These are phyloP conservation scores for Mycena filopes DNA, from an alignment of 768 basidiomycete species.

Conservation along the genomic window DNA sequence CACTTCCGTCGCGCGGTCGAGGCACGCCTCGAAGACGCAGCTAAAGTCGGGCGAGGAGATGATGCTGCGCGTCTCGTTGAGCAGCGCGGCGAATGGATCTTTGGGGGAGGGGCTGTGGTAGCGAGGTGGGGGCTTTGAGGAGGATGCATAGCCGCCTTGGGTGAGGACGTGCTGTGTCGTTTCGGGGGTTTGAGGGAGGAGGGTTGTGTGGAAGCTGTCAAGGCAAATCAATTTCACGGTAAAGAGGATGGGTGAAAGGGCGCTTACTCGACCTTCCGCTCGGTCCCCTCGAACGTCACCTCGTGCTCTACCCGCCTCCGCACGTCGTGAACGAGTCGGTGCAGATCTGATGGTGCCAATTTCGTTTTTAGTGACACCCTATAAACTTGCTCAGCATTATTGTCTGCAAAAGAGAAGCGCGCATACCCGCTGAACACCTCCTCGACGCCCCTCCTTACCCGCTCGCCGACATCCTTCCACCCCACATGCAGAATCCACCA, in stretches of 20 bases:
- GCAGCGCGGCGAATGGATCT: constrained; percentile 67
- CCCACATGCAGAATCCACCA: constrained; percentile 96
- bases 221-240: neutral
- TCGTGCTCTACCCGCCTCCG: constrained; percentile 82
- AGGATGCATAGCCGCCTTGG: constrained; percentile 63
- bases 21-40: constrained; percentile 73
- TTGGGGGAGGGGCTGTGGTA: constrained; percentile 43
- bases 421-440: constrained; percentile 84
- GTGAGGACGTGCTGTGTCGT: constrained; percentile 75
- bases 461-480: constrained; percentile 84
- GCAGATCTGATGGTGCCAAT: constrained; percentile 75
- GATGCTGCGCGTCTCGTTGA: constrained; percentile 74
- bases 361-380: constrained; percentile 89
- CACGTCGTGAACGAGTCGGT: constrained; percentile 75
- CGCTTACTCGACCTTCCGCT: constrained; percentile 65
- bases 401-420: constrained; percentile 39
- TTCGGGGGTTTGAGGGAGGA: constrained; percentile 80
- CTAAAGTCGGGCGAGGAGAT: constrained; percentile 77
- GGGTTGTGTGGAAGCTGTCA: constrained; percentile 73
- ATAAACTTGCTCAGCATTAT: constrained; percentile 7
- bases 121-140: constrained; percentile 33
- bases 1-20: constrained; percentile 75
- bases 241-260: constrained; percentile 16
- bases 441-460: constrained; percentile 80
- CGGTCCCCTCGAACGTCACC: constrained; percentile 66